Base-by-base conservation (phyloP, 345 rosid species). In the Excoecaria cochinchinensis region DNA sequence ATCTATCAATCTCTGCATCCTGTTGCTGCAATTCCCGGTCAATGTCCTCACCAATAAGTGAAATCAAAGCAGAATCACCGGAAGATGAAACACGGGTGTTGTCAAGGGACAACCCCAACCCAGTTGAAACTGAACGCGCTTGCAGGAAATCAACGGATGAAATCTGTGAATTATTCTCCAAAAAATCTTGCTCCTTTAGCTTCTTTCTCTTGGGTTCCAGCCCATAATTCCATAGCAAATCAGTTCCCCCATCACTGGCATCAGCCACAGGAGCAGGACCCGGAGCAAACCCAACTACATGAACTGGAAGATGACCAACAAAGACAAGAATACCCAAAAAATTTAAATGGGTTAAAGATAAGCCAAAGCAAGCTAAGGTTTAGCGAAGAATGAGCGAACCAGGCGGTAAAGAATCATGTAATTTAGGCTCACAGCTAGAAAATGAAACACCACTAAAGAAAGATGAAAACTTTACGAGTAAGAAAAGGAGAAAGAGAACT, bases 211-310 rank as follows among this genome's bases (percentile, higher is more conserved):
- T 85, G 1, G 91, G 80, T 75, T 91, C 92, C 42, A 85, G 46
- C 73, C 89, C 90, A n/a, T 71, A 76, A 83, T 83, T 86, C 90
- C 92, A 92, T 24, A 77, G 89, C 39, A 89, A 77, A 56, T 89
- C 97, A 70, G 77, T 83, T 21, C 83, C 87, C 58, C 81, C 89
- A 36, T 84, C 91, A 62, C 81, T 73, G 39, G 85, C 90, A 72
- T 91, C 92, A 4, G 83, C 72, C 55, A 81, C 85, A 55, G 85
- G 77, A 64, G 48, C 76, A 4, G 76, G 90, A 58, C 85, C 89
- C n/a, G 98, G 97, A 0, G 95, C 95, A 76, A 91, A 84, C 76
- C 92, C 94, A 38, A 79, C 90, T 62, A 91, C 92, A 81, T 91
- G 93, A 85, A 93, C 98, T 93, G 69, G 68, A 85, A 48, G 50